These are phyloP conservation scores for Microsporum audouinii DNA, from an alignment of 2,329 filamentous ascomycete genomes.

Conservation along the genomic window DNA sequence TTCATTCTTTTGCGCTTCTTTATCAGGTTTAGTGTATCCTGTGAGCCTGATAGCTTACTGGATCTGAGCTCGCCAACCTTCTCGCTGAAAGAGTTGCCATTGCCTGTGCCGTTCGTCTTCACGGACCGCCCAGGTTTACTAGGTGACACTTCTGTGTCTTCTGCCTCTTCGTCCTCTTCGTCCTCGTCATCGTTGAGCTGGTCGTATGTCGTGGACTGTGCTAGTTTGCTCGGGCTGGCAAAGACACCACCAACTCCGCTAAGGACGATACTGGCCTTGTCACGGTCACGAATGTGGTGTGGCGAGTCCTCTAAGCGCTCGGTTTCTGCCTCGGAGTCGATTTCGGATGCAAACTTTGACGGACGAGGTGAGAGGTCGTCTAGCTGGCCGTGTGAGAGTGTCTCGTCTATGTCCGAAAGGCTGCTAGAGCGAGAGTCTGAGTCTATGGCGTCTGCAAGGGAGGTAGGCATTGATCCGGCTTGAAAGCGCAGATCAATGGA, in stretches of 20 bases:
- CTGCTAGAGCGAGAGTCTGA: conserved; percentile 76
- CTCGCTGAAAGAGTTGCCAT: conserved; percentile 16
- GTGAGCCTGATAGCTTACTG: conserved; percentile 7
- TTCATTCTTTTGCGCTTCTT: conserved; percentile 34
- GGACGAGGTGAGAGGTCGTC: conserved; percentile 42
- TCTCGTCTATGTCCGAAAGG: conserved; percentile 82
- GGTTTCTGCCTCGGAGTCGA: conserved; percentile 80
- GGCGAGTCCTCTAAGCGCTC: conserved; percentile 88
- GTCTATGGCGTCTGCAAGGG: conserved; percentile 30
- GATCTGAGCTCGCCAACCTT: conserved; percentile 15
- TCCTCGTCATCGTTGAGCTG: conserved; percentile 21
- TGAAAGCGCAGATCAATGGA: conserved; percentile 1
- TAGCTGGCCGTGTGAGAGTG: conserved; percentile 52
- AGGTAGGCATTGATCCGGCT: neutral
- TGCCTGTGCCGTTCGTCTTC: conserved; percentile 23
- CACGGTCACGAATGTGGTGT: conserved; percentile 47
- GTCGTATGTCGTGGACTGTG: conserved; percentile 43
- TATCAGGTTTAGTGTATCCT: conserved; percentile 19
- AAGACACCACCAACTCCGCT: conserved; percentile 46
- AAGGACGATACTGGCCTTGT: conserved; percentile 50
- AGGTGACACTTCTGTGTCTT: conserved; percentile 27
- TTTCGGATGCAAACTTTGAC: conserved; percentile 49
- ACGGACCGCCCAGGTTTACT: conserved; percentile 28
- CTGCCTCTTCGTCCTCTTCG: neutral
- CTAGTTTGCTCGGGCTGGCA: conserved; percentile 66